phyloP scores from a whole-genome alignment of 176 grass and related monocot species.

The Rhynchospora tenuis region DNA sequence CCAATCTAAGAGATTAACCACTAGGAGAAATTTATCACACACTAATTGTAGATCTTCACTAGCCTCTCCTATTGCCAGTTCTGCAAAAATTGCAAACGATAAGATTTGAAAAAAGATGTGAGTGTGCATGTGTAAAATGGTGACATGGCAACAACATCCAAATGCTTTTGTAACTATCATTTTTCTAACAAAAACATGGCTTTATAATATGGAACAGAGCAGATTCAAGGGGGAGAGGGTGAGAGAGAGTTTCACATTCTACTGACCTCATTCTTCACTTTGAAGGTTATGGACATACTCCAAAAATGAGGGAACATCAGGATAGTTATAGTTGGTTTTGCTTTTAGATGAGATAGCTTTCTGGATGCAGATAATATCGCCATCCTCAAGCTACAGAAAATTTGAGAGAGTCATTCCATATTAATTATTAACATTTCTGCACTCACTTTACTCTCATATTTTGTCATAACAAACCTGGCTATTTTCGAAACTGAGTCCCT shows the following conservation, averaged over 20 bases:
- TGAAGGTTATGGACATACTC: conserved; percentile 90
- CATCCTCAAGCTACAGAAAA: conserved; percentile 78
- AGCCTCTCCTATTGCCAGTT: conserved; percentile 79
- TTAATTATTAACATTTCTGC: neutral
- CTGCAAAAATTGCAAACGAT: conserved; percentile 32
- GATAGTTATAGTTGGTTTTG: conserved; percentile 52
- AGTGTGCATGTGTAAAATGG: too few relatives aligned
- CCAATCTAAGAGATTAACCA: neutral
- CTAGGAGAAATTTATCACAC: neutral
- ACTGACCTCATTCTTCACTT: neutral
- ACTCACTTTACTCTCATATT: neutral
- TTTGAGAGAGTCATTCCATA: conserved; percentile 23
- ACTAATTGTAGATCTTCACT: conserved; percentile 81
- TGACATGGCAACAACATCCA: neutral
- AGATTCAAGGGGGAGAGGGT: neutral
- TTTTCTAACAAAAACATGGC: neutral
- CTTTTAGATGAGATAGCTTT: conserved; percentile 36
- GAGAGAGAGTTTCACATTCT: neutral
- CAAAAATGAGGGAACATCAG: conserved; percentile 78
- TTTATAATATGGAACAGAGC: neutral
- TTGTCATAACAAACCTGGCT: conserved; percentile 46
- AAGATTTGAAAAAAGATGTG: too few relatives aligned
- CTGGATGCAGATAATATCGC: conserved; percentile 76
- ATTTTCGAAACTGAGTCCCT: conserved; percentile 45
- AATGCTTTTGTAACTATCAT: neutral